A percentile compares a stretch with the other conserved stretches of the same genome.
Evolutionary conservation across 768 basidiomycete genomes (phyloP).

Genomic region (Termitomyces sp.): DNA sequence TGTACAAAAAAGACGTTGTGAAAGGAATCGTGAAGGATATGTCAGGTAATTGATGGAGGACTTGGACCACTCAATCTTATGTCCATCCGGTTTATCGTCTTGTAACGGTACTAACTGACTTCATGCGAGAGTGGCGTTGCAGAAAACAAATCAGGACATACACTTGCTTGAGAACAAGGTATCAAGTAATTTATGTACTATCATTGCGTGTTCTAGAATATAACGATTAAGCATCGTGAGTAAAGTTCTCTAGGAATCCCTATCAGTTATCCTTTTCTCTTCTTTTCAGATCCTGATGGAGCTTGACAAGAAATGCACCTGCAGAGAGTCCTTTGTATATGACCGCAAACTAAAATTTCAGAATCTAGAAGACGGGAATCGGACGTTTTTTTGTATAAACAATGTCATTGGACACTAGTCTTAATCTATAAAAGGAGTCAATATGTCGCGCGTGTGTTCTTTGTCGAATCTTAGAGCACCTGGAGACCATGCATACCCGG

Average conservation of each 20-base stretch:
- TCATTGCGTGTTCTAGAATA: neutral
- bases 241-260: neutral
- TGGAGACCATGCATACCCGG: conserved; percentile 90
- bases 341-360: neutral
- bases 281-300: neutral
- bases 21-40: too few relatives aligned
- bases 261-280: neutral
- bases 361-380: neutral
- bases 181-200: neutral
- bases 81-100: neutral
- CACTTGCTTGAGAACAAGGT: too few relatives aligned
- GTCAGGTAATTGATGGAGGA: neutral
- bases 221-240: neutral
- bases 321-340: neutral
- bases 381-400: neutral
- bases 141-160: neutral
- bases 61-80: neutral
- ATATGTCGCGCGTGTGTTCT: neutral
- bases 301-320: neutral
- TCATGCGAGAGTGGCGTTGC: neutral
- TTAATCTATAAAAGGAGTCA: conserved; percentile 6
- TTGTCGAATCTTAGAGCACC: conserved; percentile 38
- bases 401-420: conserved; percentile 7
- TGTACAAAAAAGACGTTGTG: too few relatives aligned
- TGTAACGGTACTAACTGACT: neutral